phyloP scores from a whole-genome alignment of 768 basidiomycete species.

The Sistotremastrum niveocremeum region DNA sequence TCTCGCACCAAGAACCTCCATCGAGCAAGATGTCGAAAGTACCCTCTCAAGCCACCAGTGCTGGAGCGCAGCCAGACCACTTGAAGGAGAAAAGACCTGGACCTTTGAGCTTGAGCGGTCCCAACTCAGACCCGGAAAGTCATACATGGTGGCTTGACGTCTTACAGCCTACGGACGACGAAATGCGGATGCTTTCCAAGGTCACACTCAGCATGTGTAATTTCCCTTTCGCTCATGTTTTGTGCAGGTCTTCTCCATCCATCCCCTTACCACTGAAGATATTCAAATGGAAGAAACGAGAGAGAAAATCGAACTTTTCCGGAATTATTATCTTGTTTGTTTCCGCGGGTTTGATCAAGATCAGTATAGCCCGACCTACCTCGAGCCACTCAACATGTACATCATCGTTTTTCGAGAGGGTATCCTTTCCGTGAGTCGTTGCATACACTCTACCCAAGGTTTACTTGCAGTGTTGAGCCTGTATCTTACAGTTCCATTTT shows the following conservation, averaged over 20 bases:
- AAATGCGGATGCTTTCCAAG: conserved; percentile 95
- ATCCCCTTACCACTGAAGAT: conserved; percentile 97
- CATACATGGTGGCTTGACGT: conserved; percentile 98
- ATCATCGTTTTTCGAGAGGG: conserved; percentile 98
- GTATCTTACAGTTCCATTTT: conserved; percentile 72
- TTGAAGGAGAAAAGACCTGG: too few species aligned
- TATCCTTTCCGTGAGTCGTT: conserved; percentile 65
- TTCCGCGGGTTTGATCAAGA: conserved; percentile 99
- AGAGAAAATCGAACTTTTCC: conserved; percentile 98
- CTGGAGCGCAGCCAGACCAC: background rate
- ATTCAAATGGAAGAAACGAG: conserved; percentile 99
- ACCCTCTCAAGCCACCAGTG: background rate
- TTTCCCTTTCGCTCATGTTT: conserved; percentile 1
- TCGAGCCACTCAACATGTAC: conserved; percentile 99
- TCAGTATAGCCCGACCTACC: conserved; percentile 89
- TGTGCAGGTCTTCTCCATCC: conserved; percentile 85
- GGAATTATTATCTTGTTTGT: conserved; percentile 97
- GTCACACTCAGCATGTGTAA: conserved; percentile 23
- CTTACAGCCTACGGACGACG: conserved; percentile 86
- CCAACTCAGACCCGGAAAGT: conserved; percentile 36
- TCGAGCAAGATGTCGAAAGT: background rate
- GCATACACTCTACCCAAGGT: background rate
- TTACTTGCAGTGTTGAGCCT: too few species aligned
- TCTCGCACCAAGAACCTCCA: conserved; percentile 6
- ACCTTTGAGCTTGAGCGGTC: too few species aligned